Base-by-base conservation (phyloP, 192 early-diverging fungal species). In the Geranomyces variabilis region DNA sequence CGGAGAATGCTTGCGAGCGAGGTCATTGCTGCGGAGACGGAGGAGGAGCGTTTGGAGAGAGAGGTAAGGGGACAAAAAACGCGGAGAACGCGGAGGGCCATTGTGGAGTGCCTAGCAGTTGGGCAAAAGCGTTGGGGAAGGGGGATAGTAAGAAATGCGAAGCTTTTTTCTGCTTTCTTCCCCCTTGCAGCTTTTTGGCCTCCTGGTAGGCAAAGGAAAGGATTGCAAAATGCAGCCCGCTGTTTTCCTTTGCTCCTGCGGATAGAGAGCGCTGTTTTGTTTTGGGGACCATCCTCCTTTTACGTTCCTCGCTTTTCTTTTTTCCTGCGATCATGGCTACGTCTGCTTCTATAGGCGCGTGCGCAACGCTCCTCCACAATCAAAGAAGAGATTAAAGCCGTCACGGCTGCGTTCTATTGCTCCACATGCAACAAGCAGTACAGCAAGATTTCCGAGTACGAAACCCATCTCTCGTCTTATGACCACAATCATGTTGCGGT, bases 401-500 rank as follows among this genome's bases (percentile, higher is more conserved):
- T 80, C 30, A 79, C 67, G 15, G 77, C 86, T 1, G 89, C 89
- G 0, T 94, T 94, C 67, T 92, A 91, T 83, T 94, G 92, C 53
- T 81, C 75, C 1, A 72, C 90, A 14, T 92, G 91, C 75, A 86
- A 91, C 67, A 93, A 93, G 69, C 92, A 93, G 66, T 93, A 93
- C 70, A 83, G 77, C 30, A 89, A 87, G 61, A 87, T 90, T 17
- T 77, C 86, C 31, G 92, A 92, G 51, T 93, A 88, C 76, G 92
- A 93, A 58, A 81, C 83, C 3, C 92, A 93, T 69, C 66, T 93
- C 26, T 86, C 85, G 43, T 86, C 83, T 31, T 93, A 93, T 60
- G 92, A 93, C 71, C 92, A 93, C 71, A 83, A 92, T 69, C 92
- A 93, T 76, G 78, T 84, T 36, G 89, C 91, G 83, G 87, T 89